A percentile compares a stretch with the other conserved stretches of the same genome.
phyloP scores from a whole-genome alignment of 2,329 filamentous ascomycete species.

The Colletotrichum spinosum region DNA sequence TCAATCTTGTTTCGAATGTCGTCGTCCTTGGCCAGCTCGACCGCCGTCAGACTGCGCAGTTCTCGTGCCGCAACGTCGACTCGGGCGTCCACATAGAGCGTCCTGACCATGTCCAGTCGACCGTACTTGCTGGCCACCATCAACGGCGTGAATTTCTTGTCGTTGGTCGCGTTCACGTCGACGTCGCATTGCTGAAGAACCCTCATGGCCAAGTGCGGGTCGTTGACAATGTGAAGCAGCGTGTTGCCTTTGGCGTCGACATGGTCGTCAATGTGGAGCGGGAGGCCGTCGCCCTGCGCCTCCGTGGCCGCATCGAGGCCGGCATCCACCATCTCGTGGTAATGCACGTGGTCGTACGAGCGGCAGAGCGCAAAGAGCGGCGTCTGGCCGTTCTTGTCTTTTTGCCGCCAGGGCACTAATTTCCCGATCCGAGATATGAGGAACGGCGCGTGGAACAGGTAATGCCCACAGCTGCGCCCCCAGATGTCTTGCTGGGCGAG shows the following conservation, averaged over 20 bases:
- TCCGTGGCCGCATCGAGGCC: conserved; percentile 80
- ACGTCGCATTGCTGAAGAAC: conserved; percentile 89
- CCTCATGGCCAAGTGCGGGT: conserved; percentile 78
- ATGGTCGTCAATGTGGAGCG: conserved; percentile 92
- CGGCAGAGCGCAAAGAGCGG: conserved; percentile 94
- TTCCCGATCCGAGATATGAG: conserved; percentile 82
- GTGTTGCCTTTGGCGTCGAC: conserved; percentile 95
- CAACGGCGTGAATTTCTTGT: conserved; percentile 92
- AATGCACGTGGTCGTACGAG: conserved; percentile 93
- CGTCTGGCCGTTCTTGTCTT: conserved; percentile 97
- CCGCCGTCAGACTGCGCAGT: conserved; percentile 87
- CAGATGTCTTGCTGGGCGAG: conserved; percentile 82
- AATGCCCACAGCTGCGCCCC: conserved; percentile 93
- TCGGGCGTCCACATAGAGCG: conserved; percentile 86
- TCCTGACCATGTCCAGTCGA: conserved; percentile 90
- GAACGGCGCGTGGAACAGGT: conserved; percentile 89
- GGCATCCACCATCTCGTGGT: conserved; percentile 86
- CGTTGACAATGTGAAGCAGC: conserved; percentile 93
- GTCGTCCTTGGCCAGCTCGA: conserved; percentile 97
- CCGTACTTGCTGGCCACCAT: conserved; percentile 99
- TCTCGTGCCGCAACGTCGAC: conserved; percentile 90
- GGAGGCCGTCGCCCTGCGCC: conserved; percentile 80
- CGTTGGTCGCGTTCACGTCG: conserved; percentile 96
- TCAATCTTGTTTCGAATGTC: conserved; percentile 97
- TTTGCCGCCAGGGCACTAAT: conserved; percentile 87